These are phyloP conservation scores for Ramalina intermedia DNA, from an alignment of 495 filamentous ascomycete species.

Conservation along the genomic window DNA sequence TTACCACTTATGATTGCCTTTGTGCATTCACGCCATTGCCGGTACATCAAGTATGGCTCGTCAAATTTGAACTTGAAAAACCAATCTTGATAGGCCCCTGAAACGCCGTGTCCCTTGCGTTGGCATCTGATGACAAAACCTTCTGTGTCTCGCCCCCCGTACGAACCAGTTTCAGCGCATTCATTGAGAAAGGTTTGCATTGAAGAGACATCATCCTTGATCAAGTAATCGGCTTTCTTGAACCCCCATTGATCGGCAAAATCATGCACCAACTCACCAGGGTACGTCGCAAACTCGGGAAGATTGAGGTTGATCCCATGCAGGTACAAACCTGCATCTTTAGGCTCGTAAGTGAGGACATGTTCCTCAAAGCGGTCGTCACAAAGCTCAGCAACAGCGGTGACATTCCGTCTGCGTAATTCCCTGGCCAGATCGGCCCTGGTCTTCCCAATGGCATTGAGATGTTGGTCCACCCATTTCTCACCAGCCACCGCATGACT, in stretches of 20 bases:
- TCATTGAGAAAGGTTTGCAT: slow-evolving; percentile 70
- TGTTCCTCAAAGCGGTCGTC: slow-evolving; percentile 96
- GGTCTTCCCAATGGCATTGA: slow-evolving; percentile 58
- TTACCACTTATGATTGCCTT: slow-evolving; percentile 73
- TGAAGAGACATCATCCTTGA: slow-evolving; percentile 55
- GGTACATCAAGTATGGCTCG: slow-evolving; percentile 95
- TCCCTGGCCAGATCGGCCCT: slow-evolving; percentile 59
- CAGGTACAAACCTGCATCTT: slow-evolving; percentile 79
- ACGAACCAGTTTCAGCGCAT: slow-evolving; percentile 72
- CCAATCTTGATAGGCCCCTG: slow-evolving; percentile 59
- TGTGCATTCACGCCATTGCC: slow-evolving; percentile 95
- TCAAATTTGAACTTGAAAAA: slow-evolving; percentile 99
- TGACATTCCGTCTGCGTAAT: slow-evolving; percentile 68
- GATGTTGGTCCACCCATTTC: slow-evolving; percentile 67
- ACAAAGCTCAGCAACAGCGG: slow-evolving; percentile 90
- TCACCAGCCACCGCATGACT: slow-evolving; percentile 85
- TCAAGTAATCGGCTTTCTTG: slow-evolving; percentile 67
- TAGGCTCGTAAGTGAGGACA: slow-evolving; percentile 76
- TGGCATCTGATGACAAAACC: slow-evolving; percentile 93
- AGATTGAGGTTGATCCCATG: slow-evolving; percentile 93
- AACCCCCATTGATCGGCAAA: slow-evolving; percentile 94
- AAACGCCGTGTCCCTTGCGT: slow-evolving; percentile 30
- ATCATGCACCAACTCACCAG: slow-evolving; percentile 59
- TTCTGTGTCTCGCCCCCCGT: slow-evolving; percentile 82
- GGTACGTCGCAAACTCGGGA: slow-evolving; percentile 74